phyloP scores from a whole-genome alignment of 352 stramenopile species.

The Globisporangium takayamanum region DNA sequence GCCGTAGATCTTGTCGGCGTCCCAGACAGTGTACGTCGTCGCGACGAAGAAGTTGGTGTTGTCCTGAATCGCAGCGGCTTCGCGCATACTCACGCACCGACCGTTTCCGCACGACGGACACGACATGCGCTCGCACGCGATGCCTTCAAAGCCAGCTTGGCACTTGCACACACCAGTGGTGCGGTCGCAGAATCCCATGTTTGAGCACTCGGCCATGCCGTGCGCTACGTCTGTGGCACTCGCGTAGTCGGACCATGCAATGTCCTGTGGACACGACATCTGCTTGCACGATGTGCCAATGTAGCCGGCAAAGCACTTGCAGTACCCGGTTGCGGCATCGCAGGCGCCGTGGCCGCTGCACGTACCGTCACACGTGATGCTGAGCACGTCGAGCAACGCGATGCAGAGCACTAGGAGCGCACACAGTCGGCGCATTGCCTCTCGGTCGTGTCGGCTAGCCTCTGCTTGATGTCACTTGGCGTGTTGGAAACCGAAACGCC shows the following conservation, averaged over 20 bases:
- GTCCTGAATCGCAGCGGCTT: constrained; percentile 47
- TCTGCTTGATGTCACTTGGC: too few relatives aligned
- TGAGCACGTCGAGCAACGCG: neutral
- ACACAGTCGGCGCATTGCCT: too few relatives aligned
- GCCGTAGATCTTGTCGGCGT: constrained; percentile 72
- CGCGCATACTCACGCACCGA: constrained; percentile 65
- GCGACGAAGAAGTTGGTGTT: constrained; percentile 58
- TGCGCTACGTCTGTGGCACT: constrained; percentile 59
- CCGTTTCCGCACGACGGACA: constrained; percentile 60
- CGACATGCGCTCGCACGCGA: constrained; percentile 66
- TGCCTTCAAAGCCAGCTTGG: constrained; percentile 54
- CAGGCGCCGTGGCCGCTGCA: constrained; percentile 77
- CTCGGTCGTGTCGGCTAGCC: too few relatives aligned
- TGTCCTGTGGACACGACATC: constrained; percentile 36
- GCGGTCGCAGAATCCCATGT: constrained; percentile 81
- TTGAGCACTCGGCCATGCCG: constrained; percentile 74
- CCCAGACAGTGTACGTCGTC: constrained; percentile 61
- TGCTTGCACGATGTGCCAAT: constrained; percentile 58
- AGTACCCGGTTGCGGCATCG: constrained; percentile 49
- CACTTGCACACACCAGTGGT: constrained; percentile 53
- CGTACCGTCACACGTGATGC: constrained; percentile 56
- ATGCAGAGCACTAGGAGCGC: neutral
- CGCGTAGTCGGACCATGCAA: constrained; percentile 63
- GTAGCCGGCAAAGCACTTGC: constrained; percentile 75
- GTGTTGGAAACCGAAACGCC: too few relatives aligned